Conservation (phyloP, 352 stramenopile genomes). For the Pythium catenulatum region DNA sequence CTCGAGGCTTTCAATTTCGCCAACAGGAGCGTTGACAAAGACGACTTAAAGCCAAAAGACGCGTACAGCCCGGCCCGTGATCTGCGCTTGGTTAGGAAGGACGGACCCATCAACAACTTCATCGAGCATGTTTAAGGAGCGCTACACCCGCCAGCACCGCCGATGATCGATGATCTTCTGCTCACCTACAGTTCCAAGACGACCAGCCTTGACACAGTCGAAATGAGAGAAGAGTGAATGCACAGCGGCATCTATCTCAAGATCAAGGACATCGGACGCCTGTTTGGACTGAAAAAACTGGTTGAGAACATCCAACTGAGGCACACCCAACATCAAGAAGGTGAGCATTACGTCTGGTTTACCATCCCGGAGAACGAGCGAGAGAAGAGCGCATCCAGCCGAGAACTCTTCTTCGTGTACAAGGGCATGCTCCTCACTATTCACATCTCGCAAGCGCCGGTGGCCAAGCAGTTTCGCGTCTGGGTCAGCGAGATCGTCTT, state of each 20-base stretch:
- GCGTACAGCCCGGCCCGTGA: too few species aligned
- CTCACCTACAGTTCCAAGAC: too few species aligned
- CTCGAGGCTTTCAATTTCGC: too few species aligned
- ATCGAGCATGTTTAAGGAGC: too few species aligned
- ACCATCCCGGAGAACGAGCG: not conserved
- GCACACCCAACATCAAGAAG: not conserved
- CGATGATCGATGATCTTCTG: too few species aligned
- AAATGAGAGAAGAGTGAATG: too few species aligned
- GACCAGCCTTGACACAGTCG: too few species aligned
- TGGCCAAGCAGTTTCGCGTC: not conserved
- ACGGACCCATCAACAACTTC: too few species aligned
- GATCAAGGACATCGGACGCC: not conserved
- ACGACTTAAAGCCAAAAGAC: too few species aligned
- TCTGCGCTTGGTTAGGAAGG: too few species aligned
- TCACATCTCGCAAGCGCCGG: not conserved
- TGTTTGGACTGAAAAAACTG: not conserved
- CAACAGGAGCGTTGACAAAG: too few species aligned
- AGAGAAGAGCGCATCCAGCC: not conserved
- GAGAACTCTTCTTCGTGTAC: not conserved
- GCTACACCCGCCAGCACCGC: too few species aligned
- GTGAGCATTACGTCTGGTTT: not conserved
- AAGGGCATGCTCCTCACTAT: not conserved
- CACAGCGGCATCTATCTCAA: not conserved
- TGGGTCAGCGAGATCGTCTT: constrained; percentile 1
- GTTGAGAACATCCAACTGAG: not conserved